Base-by-base conservation (phyloP, 148 eudicot genomes). In the Tetragonia tetragonoides region DNA sequence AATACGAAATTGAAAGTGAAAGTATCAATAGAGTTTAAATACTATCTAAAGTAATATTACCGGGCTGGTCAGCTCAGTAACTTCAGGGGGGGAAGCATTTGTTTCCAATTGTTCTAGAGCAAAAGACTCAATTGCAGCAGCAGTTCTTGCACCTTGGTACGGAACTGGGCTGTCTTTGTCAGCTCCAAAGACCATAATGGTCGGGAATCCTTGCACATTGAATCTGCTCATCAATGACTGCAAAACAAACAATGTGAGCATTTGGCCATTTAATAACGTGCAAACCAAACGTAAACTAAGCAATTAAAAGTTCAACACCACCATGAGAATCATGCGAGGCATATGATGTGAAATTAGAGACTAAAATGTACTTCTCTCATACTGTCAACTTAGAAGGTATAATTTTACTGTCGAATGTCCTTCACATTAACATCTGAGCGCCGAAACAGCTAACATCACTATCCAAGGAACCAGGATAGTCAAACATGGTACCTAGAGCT, bases 181-280 rank as follows among this genome's bases (percentile, higher is more conserved):
- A 15, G 95, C 97, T 61, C 98, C 98, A 81, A 95, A 95, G 82
- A 95, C 95, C 80, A 92, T 66, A 73, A 95, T 92, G 54, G 95
- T 88, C 20, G 98, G 98, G 78, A 95, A 95, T 59, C 97, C 94
- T 90, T 95, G 84, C 59, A 92, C 97, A 49, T 87, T 89, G 80
- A 87, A 95, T 87, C 90, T 92, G 95, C 98, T 84, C 95, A 89
- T 89, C 74, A 95, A 80, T 69, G 97, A 91, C 99, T 95, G 92
- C 28, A 66, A 61, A 79, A 73, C 71, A 12, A 85, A 41, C 46
- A 65, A 37, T 67, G 21, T 51, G 23, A 60, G 41, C 63, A 40
- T 67, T n/a, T 42, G 23, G 49, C 37, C 64, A 79, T 23, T 14
- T 63, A 49, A 34, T 56, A 38, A 70, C 57, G 6, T 49, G 66